Percentiles rank a stretch among this genome's conserved stretches.
Evolutionary conservation across 352 stramenopile species (phyloP).

Genomic region (Pseudoperonospora humuli): DNA sequence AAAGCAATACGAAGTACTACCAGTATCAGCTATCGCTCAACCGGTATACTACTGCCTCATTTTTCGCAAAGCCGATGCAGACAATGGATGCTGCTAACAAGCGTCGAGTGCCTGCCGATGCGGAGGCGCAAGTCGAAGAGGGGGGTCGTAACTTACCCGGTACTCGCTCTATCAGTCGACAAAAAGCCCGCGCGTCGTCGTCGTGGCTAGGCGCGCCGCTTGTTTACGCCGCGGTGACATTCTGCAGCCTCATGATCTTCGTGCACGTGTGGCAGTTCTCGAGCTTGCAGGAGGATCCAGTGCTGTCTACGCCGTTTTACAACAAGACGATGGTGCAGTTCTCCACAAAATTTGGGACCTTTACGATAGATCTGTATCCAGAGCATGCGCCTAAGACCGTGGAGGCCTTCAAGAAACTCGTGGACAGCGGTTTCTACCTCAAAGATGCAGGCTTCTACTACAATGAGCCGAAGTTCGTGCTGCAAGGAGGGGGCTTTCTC

Average conservation of each 20-base stretch:
- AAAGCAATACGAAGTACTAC: no score
- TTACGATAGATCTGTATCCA: slow-evolving; percentile 74
- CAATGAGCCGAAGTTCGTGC: slow-evolving; percentile 72
- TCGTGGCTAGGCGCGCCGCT: slow-evolving; percentile 35
- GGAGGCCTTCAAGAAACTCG: slow-evolving; percentile 58
- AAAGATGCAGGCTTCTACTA: slow-evolving; percentile 78
- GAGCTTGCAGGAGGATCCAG: slow-evolving; percentile 24
- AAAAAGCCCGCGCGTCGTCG: slow-evolving; percentile 1
- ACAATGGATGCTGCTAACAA: slow-evolving; percentile 24
- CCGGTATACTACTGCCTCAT: no score
- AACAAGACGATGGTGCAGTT: slow-evolving; percentile 82
- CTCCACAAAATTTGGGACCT: slow-evolving; percentile 65
- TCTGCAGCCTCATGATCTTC: slow-evolving; percentile 50
- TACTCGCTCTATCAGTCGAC: not conserved
- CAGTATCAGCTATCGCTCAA: no score
- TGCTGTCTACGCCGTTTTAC: slow-evolving; percentile 53
- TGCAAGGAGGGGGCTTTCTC: slow-evolving; percentile 73
- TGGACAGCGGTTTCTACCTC: slow-evolving; percentile 58
- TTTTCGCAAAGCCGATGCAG: no score
- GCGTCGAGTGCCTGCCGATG: slow-evolving; percentile 20
- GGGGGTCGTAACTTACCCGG: slow-evolving; percentile 1
- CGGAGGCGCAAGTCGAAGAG: slow-evolving; percentile 13
- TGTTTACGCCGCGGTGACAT: slow-evolving; percentile 34
- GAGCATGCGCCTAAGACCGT: slow-evolving; percentile 72
- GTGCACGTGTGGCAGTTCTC: slow-evolving; percentile 68